A percentile compares a stretch with the other conserved stretches of the same genome.
These are phyloP conservation scores for Pseudogymnoascus sp. DNA, from an alignment of 2,329 filamentous ascomycete species.

Conservation along the genomic window DNA sequence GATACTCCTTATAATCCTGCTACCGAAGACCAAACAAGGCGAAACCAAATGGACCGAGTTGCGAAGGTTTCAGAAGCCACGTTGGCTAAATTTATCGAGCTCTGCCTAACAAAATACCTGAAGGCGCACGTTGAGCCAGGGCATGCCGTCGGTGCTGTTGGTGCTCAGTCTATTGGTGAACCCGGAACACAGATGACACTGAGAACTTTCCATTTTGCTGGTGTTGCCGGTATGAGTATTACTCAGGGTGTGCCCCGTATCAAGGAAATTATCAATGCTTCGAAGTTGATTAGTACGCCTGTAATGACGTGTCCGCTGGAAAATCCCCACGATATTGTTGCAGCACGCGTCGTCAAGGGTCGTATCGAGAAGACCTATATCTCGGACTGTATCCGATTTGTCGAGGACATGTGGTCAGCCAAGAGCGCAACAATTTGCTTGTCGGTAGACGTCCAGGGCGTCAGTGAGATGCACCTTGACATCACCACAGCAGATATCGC, in stretches of 20 bases:
- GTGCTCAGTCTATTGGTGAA: conserved; percentile 95
- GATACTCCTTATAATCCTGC: conserved; percentile 25
- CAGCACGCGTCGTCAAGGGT: conserved; percentile 84
- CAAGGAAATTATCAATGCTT: conserved; percentile 99
- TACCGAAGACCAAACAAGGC: conserved; percentile 24
- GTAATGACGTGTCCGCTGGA: conserved; percentile 82
- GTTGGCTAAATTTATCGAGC: conserved; percentile 65
- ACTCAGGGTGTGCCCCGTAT: conserved; percentile 99
- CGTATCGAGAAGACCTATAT: conserved; percentile 93
- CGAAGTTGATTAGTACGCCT: conserved; percentile 85
- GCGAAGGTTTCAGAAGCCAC: conserved; percentile 76
- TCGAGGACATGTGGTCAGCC: conserved; percentile 84
- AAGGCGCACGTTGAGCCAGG: conserved; percentile 88
- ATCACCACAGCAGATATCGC: conserved; percentile 68
- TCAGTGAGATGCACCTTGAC: conserved; percentile 75
- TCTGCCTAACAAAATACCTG: conserved; percentile 85
- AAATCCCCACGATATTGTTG: conserved; percentile 66
- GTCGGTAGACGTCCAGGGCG: conserved; percentile 70
- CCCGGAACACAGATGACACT: conserved; percentile 98
- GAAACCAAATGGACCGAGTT: conserved; percentile 53
- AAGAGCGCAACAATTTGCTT: conserved; percentile 71
- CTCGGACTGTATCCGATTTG: conserved; percentile 68
- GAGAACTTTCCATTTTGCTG: conserved; percentile 99
- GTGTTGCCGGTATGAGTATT: conserved; percentile 99
- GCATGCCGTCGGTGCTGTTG: conserved; percentile 91